Conservation (phyloP, 2,329 filamentous ascomycete genomes). For the Fusarium clavum region DNA sequence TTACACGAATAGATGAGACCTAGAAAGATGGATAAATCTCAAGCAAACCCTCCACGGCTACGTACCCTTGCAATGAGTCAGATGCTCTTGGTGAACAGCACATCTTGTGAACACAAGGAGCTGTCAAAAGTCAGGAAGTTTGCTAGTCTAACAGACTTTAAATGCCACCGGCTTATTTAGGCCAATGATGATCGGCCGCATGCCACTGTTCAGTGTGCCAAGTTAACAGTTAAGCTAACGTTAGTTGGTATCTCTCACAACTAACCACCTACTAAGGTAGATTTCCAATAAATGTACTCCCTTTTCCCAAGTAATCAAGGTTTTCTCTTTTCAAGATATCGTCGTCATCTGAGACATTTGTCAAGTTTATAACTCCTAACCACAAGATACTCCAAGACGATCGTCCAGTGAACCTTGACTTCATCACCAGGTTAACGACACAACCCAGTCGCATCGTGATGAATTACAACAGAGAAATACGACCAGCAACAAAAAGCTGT, state of each 20-base stretch:
- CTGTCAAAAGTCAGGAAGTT: neutral
- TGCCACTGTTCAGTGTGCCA: neutral
- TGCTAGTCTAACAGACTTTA: neutral
- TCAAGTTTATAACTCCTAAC: neutral
- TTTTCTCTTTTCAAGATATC: neutral
- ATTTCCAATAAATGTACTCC: neutral
- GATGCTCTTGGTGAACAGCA: neutral
- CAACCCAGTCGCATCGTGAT: neutral
- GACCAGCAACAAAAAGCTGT: slow-evolving; percentile 51
- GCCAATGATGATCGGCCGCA: neutral
- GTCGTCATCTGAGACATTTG: slow-evolving; percentile 5
- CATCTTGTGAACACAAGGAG: neutral
- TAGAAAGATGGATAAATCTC: neutral
- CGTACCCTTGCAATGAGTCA: neutral
- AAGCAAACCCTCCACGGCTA: neutral
- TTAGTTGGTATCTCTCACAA: neutral
- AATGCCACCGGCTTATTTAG: neutral
- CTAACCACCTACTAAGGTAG: neutral
- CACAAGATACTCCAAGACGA: neutral
- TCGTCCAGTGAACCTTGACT: slow-evolving; percentile 5
- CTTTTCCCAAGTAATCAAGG: neutral
- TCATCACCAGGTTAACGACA: neutral
- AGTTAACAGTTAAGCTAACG: neutral
- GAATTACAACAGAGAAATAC: slow-evolving; percentile 43
- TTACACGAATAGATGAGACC: neutral